Conservation (phyloP, 331 rosid species). For the Arachis monticola region DNA sequence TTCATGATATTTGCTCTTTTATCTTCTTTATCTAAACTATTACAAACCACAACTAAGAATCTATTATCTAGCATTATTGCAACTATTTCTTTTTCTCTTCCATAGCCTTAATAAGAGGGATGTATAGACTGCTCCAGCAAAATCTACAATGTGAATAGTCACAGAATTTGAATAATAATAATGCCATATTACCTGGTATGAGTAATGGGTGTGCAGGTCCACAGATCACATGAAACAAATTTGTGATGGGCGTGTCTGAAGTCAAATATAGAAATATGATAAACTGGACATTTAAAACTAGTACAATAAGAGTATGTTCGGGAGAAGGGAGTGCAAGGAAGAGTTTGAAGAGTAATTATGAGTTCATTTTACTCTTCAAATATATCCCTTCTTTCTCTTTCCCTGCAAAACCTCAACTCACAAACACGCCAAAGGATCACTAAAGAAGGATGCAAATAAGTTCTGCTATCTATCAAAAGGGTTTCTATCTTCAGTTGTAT, state of each 20-base stretch:
- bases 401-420: no score
- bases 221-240: constrained; percentile 99
- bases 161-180: constrained; percentile 22
- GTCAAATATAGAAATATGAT: constrained; percentile 35
- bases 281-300: constrained; percentile 25
- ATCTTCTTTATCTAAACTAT: constrained; percentile 9
- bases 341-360: no score
- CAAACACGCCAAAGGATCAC: not conserved
- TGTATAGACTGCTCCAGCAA: not conserved
- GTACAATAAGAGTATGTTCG: not conserved
- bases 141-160: constrained; percentile 13
- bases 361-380: no score
- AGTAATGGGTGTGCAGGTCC: constrained; percentile 97
- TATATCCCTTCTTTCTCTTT: no score
- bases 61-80: not conserved
- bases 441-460: constrained; percentile 20
- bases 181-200: constrained; percentile 81
- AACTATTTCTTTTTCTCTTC: constrained; percentile 22
- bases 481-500: constrained; percentile 15
- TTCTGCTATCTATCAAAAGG: constrained; percentile 13
- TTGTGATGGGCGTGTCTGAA: constrained; percentile 97
- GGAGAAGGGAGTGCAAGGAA: no score
- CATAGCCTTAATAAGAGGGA: not conserved
- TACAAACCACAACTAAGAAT: constrained; percentile 14
- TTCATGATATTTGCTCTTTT: constrained; percentile 15